Evolutionary conservation across 1,139 yeast species (phyloP).

Genomic region (Taphrina communis): DNA sequence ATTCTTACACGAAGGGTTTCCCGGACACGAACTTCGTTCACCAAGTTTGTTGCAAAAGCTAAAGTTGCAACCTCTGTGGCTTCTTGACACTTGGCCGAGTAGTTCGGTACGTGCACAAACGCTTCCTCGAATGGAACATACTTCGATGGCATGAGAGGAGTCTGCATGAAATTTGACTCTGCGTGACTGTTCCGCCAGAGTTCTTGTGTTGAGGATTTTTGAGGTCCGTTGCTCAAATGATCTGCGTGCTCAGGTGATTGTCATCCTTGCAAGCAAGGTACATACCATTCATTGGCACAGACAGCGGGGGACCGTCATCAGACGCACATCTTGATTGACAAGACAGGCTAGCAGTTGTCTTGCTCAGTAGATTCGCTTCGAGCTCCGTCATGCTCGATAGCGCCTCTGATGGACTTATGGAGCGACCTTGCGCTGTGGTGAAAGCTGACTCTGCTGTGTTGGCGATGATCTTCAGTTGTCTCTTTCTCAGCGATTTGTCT

Average conservation of each 20-base stretch:
- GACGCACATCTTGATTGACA: too few relatives aligned
- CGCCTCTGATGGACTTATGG: too few relatives aligned
- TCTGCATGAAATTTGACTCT: background rate
- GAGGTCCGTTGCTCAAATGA: background rate
- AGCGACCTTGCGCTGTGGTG: too few relatives aligned
- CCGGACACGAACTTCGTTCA: background rate
- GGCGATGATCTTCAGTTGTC: background rate
- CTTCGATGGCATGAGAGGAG: background rate
- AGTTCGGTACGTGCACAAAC: background rate
- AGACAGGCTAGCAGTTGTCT: too few relatives aligned
- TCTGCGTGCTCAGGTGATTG: too few relatives aligned
- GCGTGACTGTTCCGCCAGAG: background rate
- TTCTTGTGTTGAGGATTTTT: background rate
- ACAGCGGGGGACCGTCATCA: too few relatives aligned
- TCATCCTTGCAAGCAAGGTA: too few relatives aligned
- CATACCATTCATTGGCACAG: too few relatives aligned
- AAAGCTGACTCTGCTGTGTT: background rate
- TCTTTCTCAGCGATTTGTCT: background rate
- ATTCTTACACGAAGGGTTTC: background rate
- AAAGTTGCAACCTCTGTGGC: constrained; percentile 6
- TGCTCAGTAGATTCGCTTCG: too few relatives aligned
- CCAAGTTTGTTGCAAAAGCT: constrained; percentile 6
- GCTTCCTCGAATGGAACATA: background rate
- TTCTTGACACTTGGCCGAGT: constrained; percentile 1
- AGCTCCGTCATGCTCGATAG: too few relatives aligned